Conservation (phyloP, 1,284 basidiomycete species). For the Leucoagaricus sp. region DNA sequence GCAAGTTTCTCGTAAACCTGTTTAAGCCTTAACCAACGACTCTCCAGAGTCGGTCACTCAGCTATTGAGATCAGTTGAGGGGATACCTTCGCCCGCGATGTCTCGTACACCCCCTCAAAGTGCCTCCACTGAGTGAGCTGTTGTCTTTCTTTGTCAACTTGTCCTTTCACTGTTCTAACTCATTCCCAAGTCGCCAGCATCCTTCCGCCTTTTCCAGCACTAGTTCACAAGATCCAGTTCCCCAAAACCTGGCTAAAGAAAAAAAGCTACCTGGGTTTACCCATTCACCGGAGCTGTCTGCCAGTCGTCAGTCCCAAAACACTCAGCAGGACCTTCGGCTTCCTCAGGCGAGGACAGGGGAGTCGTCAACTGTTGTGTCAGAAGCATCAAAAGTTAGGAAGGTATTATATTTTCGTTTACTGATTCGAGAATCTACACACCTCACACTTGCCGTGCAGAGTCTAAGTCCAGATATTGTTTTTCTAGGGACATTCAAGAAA, state of each 20-base stretch:
- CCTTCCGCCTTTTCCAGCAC: neutral
- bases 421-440: no score
- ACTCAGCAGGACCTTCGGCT: no score
- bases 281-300: no score
- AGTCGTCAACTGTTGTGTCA: neutral
- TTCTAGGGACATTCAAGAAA: neutral
- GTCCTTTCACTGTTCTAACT: no score
- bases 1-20: neutral
- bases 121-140: neutral
- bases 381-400: neutral
- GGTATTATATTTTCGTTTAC: no score
- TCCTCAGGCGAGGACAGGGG: no score
- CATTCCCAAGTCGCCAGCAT: no score
- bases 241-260: no score
- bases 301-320: no score
- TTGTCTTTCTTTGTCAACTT: no score
- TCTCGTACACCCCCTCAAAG: neutral
- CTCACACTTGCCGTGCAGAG: neutral
- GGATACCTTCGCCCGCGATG: neutral
- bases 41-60: constrained; percentile 17
- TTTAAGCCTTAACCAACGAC: neutral
- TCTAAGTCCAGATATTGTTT: constrained; percentile 4
- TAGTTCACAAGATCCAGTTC: neutral
- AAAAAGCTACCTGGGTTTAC: no score
- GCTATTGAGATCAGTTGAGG: constrained; percentile 15